Evolutionary conservation across 306 rosid genomes (phyloP), one percentile per base, ranked within the genome.

Genomic region (Calophaca sinica): DNA sequence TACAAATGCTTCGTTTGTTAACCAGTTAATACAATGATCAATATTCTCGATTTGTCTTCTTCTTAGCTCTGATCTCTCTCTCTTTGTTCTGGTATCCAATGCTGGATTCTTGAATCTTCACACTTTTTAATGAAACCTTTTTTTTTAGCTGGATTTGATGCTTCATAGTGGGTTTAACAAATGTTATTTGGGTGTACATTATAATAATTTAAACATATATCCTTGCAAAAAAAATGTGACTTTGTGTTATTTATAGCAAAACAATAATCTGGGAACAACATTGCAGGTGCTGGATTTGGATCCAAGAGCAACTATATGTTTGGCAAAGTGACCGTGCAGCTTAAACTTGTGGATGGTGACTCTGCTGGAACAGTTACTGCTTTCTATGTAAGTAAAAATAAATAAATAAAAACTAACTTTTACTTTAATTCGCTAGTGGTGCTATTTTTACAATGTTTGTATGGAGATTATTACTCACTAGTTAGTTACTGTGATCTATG

Each of bases 331-430:
- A 84, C 80, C 48, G 68, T 92, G 15, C 89, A 90, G 57, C 88
- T 94, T 51, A 94, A 94, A 85, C 99, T 94, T 70, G 71, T 94
- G 5, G 89, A 89, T 79, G 99, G 97, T 9, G 96, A 94, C 70
- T 94, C 99, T 33, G 96, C 97, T 15, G 97, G 99, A 86, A 92
- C 97, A 1, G 99, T 94, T 7, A 92, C 97, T 20, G 97, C 99
- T 68, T 92, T 85, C 83, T 94, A 92, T 80, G 99, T 90, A 68
- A 88, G 97, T 73, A 7, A 8, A 28, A 5, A 48, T n/a, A 36
- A 9, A 26, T n/a, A 28, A 4, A 20, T 8, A n/a, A n/a, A n/a
- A n/a, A n/a, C n/a, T 26, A 1, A 2, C 6, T 1, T 26, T 5
- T 49, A 0, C 35, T 15, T 33, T 26, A 3, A 1, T n/a, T n/a